A percentile compares a stretch with the other conserved stretches of the same genome.
phyloP scores from a whole-genome alignment of 805 yeast species.

The Kuraishia piskuri region DNA sequence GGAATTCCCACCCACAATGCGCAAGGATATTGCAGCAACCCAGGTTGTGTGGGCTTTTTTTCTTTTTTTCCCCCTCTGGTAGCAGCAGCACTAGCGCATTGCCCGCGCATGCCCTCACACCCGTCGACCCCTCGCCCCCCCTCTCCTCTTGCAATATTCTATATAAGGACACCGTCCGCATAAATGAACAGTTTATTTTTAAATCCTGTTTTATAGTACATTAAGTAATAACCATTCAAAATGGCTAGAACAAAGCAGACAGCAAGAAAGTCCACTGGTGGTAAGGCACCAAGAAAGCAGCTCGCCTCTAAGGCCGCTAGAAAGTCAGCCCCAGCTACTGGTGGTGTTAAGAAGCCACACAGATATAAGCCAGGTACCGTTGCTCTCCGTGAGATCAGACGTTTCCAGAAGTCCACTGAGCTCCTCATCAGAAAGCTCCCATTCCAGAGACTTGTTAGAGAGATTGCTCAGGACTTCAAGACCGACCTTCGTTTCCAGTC shows the following conservation, averaged over 20 bases:
- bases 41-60: background rate
- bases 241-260: constrained; percentile 95
- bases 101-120: background rate
- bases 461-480: constrained; percentile 90
- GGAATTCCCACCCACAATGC: background rate
- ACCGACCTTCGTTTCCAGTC: constrained; percentile 94
- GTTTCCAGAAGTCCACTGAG: constrained; percentile 95
- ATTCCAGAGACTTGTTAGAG: constrained; percentile 94
- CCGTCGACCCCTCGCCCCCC: background rate
- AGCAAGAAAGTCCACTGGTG: constrained; percentile 92
- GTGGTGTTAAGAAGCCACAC: constrained; percentile 92
- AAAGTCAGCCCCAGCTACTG: constrained; percentile 86
- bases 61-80: background rate
- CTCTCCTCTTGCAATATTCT: background rate
- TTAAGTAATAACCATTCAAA: constrained; percentile 8
- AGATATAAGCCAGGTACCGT: constrained; percentile 97
- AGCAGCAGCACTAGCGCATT: background rate
- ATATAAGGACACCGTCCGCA: background rate
- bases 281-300: constrained; percentile 94
- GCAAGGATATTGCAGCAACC: background rate
- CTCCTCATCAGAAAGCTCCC: constrained; percentile 92
- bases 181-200: background rate
- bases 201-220: background rate
- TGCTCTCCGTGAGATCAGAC: constrained; percentile 93
- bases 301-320: constrained; percentile 89